Percentiles rank a stretch among this genome's conserved stretches.
phyloP scores from a whole-genome alignment of 2,329 filamentous ascomycete species.

The Ophiostoma sp. region DNA sequence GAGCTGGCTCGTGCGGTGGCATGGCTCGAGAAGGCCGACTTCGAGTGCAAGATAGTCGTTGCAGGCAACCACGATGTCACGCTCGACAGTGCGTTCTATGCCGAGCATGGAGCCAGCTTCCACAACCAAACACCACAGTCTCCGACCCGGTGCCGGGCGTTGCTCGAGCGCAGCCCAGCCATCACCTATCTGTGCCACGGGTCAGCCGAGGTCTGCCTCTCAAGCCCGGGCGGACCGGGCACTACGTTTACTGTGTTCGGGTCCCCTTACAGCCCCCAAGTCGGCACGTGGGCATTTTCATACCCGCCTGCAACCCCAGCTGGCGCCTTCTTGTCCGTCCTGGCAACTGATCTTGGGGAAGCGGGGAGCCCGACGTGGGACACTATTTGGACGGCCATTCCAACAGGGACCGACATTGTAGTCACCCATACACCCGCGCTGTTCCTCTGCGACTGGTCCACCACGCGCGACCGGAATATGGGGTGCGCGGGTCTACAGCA shows the following conservation, averaged over 20 bases:
- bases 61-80: slow-evolving; percentile 73
- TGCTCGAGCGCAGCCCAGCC: slow-evolving; percentile 49
- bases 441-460: slow-evolving; percentile 51
- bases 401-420: slow-evolving; percentile 57
- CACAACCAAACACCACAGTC: slow-evolving; percentile 54
- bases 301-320: slow-evolving; percentile 43
- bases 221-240: slow-evolving; percentile 47
- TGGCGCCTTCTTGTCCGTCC: slow-evolving; percentile 54
- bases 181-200: slow-evolving; percentile 62
- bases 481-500: slow-evolving; percentile 58
- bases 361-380: slow-evolving; percentile 37
- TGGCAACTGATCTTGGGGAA: slow-evolving; percentile 4
- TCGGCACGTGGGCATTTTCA: slow-evolving; percentile 61
- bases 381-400: slow-evolving; percentile 56
- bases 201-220: slow-evolving; percentile 49
- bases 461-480: slow-evolving; percentile 35
- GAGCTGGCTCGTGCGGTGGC: slow-evolving; percentile 43
- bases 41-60: slow-evolving; percentile 64
- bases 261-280: slow-evolving; percentile 58
- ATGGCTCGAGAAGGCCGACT: slow-evolving; percentile 63
- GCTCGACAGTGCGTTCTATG: slow-evolving; percentile 59
- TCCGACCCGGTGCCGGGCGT: slow-evolving; percentile 45
- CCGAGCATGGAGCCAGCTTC: slow-evolving; percentile 46
- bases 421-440: slow-evolving; percentile 65
- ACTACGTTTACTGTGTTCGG: slow-evolving; percentile 64